Conservation (phyloP, 2,329 filamentous ascomycete species). For the Beauveria varroae region DNA sequence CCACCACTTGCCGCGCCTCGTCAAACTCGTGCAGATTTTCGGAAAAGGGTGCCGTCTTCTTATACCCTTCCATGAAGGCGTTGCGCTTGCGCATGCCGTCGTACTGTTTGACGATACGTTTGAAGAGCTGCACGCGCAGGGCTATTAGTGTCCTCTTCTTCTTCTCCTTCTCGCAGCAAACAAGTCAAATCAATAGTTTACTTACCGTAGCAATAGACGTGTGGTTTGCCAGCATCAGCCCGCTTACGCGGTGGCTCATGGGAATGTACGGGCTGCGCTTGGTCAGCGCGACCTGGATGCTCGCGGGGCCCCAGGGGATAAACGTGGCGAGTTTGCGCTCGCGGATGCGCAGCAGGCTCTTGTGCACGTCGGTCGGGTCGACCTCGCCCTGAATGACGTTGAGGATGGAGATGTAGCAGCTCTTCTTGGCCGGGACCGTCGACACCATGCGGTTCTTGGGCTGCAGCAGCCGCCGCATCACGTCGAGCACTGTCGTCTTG, state of each 20-base stretch:
- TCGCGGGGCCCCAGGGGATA: constrained; percentile 96
- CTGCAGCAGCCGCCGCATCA: constrained; percentile 91
- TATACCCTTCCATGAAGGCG: constrained; percentile 93
- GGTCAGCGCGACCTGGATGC: constrained; percentile 93
- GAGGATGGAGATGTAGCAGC: constrained; percentile 97
- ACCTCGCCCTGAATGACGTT: constrained; percentile 99
- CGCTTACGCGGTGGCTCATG: constrained; percentile 89
- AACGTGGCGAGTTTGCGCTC: constrained; percentile 92
- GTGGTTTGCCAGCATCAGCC: constrained; percentile 96
- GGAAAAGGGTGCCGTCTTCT: constrained; percentile 87
- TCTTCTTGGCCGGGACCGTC: constrained; percentile 89
- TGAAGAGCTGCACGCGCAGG: constrained; percentile 59
- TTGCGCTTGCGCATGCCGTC: constrained; percentile 93
- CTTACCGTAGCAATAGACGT: constrained; percentile 86
- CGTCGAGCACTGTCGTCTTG: constrained; percentile 95
- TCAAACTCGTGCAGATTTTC: constrained; percentile 94
- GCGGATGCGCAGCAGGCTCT: constrained; percentile 90
- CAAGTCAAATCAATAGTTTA: constrained; percentile 5
- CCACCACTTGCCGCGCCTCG: constrained; percentile 84
- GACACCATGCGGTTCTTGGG: constrained; percentile 99
- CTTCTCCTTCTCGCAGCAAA: no score
- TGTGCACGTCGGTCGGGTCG: constrained; percentile 96
- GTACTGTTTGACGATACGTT: constrained; percentile 86
- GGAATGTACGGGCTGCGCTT: constrained; percentile 95
- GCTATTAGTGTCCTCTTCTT: no score